These are phyloP conservation scores for Fraxinus pennsylvanica DNA, from an alignment of 257 asterid species.

Conservation along the genomic window DNA sequence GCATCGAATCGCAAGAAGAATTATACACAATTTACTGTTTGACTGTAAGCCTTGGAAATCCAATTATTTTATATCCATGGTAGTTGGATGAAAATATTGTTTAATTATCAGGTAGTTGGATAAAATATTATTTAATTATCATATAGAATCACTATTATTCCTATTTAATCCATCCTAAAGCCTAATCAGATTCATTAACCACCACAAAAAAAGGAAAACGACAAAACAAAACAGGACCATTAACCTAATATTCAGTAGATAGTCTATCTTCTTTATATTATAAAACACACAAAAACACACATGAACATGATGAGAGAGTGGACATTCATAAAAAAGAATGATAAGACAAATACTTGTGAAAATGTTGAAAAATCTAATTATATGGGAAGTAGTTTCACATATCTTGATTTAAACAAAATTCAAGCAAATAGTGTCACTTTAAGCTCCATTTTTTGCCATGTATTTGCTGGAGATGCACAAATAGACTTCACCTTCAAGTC, in stretches of 20 bases:
- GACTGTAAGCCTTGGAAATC: background rate
- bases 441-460: background rate
- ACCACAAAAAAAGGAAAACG: background rate
- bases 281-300: background rate
- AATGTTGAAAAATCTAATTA: slow-evolving; percentile 4
- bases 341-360: background rate
- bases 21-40: background rate
- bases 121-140: background rate
- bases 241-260: background rate
- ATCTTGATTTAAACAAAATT: slow-evolving; percentile 15
- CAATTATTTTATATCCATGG: background rate
- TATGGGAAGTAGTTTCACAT: slow-evolving; percentile 8
- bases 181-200: background rate
- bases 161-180: background rate
- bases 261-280: background rate
- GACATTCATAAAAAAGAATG: too few species aligned
- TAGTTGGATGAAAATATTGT: background rate
- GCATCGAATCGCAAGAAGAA: too few species aligned
- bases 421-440: background rate
- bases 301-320: background rate
- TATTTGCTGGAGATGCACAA: background rate
- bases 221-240: background rate
- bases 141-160: background rate
- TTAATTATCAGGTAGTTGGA: background rate
- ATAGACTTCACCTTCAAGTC: background rate